Evolutionary conservation across 2,329 filamentous ascomycete genomes (phyloP), one percentile per base, ranked within the genome.

Genomic region (Biscogniauxia mediterranea): DNA sequence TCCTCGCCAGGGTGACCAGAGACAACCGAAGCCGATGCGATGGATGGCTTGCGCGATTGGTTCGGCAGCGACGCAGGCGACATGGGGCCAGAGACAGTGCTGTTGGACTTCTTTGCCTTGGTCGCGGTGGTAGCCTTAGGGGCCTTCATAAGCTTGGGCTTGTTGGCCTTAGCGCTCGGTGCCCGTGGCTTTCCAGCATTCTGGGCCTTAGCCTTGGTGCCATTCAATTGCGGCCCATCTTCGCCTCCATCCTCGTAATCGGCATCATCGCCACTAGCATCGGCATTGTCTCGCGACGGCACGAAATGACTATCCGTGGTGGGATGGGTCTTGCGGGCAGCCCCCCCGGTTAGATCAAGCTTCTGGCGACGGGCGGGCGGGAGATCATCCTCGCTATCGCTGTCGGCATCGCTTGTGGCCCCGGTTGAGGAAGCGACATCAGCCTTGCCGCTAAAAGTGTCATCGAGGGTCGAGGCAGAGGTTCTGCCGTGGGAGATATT

Each of bases 401-500:
- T 88, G 46, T 92, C 91, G 59, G 83, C 85, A 60, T 95, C 90
- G 68, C 90, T 93, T 54, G 91, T 95, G 59, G 91, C 92, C 58
- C 91, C 91, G 52, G 91, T 92, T 2, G 92, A 96, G 2, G 92
- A 96, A 55, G 91, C 87, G 54, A 85, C 87, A 73, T 97, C 94
- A 50, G 93, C 93, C 70, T 88, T 89, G 54, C 93, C 93, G 74
- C 94, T 97, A 66, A 97, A 91, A 1, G 92, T 93, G 76, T 98
- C 94, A 71, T 98, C 94, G 60, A 95, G 81, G 5, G 94, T 97
- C 0, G 94, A 97, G 6, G 93, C 92, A 8, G 94, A 97, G 2
- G 92, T 96, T 68, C 94, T 90, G 58, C 93, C 93, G 71, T 97
- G 92, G 1, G 93, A 96, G 71, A 96, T 90, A 74, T 96, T 96